Base-by-base conservation (phyloP, 306 rosid genomes). In the Cicer chorassanicum region DNA sequence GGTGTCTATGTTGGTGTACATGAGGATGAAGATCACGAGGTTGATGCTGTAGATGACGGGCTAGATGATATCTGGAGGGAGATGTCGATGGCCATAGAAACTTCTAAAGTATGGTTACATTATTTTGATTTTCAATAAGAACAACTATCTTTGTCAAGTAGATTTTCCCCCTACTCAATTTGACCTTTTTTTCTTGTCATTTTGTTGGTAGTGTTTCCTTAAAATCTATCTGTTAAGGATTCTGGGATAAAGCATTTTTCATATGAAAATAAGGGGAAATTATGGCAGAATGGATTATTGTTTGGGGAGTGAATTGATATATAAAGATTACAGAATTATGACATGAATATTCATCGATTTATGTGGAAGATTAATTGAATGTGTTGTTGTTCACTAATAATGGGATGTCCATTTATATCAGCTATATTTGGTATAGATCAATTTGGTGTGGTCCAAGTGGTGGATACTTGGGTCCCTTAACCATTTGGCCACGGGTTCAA, bases 41-140 rank as follows among this genome's bases (percentile, higher is more conserved):
- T n/a, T 51, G 81, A 78, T 29, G 19, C 57, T 11, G 82, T 68
- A 81, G 95, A 89, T 55, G 97, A 90, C 36, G 97, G 88, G 39
- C 82, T 92, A 9, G 88, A 63, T 1, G 96, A 94, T 77, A 87
- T 90, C 42, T 94, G 99, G 99, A 90, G 80, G 73, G 97, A 94
- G 68, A 85, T 92, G 96, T 82, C 92, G 12, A 85, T 92, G 93
- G 88, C 88, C 0, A 80, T 92, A 65, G 97, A 94, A 81, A 73
- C 82, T 76, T 84, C 95, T 67, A 92, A 92, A 84, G 99, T 94
- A 87, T 61, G 66, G 61, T 64, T 63, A 19, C 56, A 41, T 71
- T 24, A 51, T 39, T 53, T 78, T 79, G 19, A 15, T 68, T 63
- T 75, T 73, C 13, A 66, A 29, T 45, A 44, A 76, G 39, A 44